Base-by-base conservation (phyloP, 768 basidiomycete species). In the Mycena sanguinolenta region DNA sequence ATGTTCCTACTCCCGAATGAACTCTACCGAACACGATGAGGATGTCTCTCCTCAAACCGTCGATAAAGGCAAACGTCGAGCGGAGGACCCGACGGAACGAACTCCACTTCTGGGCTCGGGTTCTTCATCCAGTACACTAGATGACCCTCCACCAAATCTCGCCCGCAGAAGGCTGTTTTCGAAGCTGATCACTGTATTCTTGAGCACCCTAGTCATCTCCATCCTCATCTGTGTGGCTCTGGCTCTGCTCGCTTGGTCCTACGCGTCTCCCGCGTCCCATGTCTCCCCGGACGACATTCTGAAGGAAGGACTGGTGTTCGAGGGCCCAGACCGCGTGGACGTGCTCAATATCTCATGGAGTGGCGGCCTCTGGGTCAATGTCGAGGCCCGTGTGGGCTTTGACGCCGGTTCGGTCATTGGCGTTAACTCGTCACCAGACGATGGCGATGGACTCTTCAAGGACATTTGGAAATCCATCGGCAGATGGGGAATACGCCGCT, bases 391-490 rank as follows among this genome's bases (percentile, higher is more conserved):
- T 57, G 75, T 92, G 19, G 93, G 93, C 0, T 69, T 95, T n/a
- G 89, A 94, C 76, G 92, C 90, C 9, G 92, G 91, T 2, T 77
- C 83, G 12, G 81, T 89, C 23, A 80, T 92, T 17, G 91, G 88
- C 0, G 85, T 92, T 16, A 87, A 88, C 32, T 74, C 79, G n/a
- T n/a, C n/a, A n/a, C n/a, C n/a, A n/a, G n/a, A n/a, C 12, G 80
- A 83, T 10, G 85, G 68, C 23, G 83, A 92, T 64, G 82, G 82
- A 34, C 44, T 88, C 8, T 67, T 89, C 54, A 70, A 76, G n/a
- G 79, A 79, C 53, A 67, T 89, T 34, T 92, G 90, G 90, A 94
- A 91, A 79, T 82, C 86, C 2, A 66, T 94, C 21, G 93, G 92
- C 3, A 84, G 91, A 38, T 90, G 92, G 86, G 88, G 91, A 7